phyloP scores from a whole-genome alignment of 2,329 filamentous ascomycete species.

The Xylariaceae sp. region DNA sequence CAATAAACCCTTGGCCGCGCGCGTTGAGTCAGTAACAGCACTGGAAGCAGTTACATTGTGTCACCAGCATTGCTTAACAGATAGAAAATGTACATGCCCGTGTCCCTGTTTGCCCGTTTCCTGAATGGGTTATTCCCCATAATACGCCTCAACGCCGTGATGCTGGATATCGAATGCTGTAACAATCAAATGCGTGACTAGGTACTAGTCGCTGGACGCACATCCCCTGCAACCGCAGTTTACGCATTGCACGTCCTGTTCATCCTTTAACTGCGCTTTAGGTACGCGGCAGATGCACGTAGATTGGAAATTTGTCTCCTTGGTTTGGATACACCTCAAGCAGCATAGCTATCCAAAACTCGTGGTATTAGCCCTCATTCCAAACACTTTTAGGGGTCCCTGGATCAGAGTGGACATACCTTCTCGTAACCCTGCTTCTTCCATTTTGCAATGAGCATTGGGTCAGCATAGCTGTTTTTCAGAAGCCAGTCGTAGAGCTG shows the following conservation, averaged over 20 bases:
- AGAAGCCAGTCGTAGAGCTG: conserved; percentile 91
- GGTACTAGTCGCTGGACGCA: conserved; percentile 67
- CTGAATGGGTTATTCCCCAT: background rate
- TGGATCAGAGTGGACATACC: conserved; percentile 49
- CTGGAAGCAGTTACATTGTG: background rate
- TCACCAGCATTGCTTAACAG: background rate
- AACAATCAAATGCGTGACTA: conserved; percentile 2
- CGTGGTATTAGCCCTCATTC: conserved; percentile 20
- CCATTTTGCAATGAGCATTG: conserved; percentile 97
- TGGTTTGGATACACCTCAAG: conserved; percentile 94
- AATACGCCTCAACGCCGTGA: conserved; percentile 21
- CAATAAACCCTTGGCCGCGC: background rate
- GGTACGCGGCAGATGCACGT: conserved; percentile 97
- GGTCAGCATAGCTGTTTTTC: conserved; percentile 94
- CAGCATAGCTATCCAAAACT: conserved; percentile 67
- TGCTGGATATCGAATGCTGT: conserved; percentile 17
- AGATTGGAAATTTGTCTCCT: conserved; percentile 97
- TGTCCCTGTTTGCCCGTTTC: background rate
- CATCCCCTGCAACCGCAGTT: conserved; percentile 93
- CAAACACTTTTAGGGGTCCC: too few species aligned
- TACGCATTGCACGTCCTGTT: conserved; percentile 86
- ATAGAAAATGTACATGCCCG: background rate
- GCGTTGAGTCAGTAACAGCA: background rate
- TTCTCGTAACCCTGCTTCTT: conserved; percentile 99
- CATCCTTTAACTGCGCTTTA: conserved; percentile 80